Evolutionary conservation across 768 basidiomycete genomes (phyloP).

Genomic region (Auriscalpium orientale): DNA sequence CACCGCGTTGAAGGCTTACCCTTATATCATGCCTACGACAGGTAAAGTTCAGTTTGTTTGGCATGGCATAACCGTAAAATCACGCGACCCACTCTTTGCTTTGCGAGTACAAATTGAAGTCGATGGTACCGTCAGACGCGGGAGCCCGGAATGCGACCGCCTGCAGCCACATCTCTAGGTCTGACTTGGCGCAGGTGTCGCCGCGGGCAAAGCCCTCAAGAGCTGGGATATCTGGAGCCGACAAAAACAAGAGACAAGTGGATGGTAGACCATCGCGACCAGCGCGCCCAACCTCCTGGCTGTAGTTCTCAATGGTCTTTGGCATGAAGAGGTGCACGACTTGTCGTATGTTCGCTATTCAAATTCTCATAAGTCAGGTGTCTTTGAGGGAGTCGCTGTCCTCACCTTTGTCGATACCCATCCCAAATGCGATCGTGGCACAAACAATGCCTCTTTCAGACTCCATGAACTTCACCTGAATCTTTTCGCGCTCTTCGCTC

Average conservation of each 20-base stretch:
- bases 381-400: neutral
- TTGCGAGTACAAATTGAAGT: slow-evolving; percentile 37
- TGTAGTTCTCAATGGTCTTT: slow-evolving; percentile 40
- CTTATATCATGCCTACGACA: slow-evolving; percentile 31
- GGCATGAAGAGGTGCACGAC: slow-evolving; percentile 36
- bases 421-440: slow-evolving; percentile 40
- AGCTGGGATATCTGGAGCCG: slow-evolving; percentile 34
- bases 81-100: slow-evolving; percentile 25
- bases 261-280: slow-evolving; percentile 36
- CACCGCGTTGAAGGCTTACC: slow-evolving; percentile 16
- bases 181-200: slow-evolving; percentile 35
- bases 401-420: slow-evolving; percentile 36
- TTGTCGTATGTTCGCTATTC: slow-evolving; percentile 15
- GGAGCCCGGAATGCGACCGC: slow-evolving; percentile 30
- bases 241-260: slow-evolving; percentile 38
- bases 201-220: slow-evolving; percentile 43
- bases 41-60: too few species aligned
- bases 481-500: slow-evolving; percentile 26
- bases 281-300: slow-evolving; percentile 39
- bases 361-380: neutral
- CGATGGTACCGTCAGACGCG: slow-evolving; percentile 29
- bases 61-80: too few species aligned
- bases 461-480: slow-evolving; percentile 34
- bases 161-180: slow-evolving; percentile 33
- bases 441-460: slow-evolving; percentile 31